These are phyloP conservation scores for Penicillium canariense DNA, from an alignment of 495 filamentous ascomycete genomes.

Conservation along the genomic window DNA sequence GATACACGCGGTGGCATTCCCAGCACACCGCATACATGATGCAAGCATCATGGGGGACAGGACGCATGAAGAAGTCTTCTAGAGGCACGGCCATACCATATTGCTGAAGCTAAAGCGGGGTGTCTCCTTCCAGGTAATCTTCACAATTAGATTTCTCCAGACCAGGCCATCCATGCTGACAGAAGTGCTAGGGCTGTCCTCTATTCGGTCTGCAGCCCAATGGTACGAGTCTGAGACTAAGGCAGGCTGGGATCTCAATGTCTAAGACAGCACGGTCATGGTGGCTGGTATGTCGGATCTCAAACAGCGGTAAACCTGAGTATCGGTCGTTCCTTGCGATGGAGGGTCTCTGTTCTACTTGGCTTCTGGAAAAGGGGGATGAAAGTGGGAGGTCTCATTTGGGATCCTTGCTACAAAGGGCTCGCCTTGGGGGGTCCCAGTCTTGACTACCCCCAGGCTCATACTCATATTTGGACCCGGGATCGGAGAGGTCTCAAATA, in stretches of 20 bases:
- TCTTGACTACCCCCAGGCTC: not conserved
- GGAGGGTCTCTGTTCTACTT: conserved; percentile 7
- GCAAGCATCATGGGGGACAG: too few species aligned
- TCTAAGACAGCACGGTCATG: conserved; percentile 21
- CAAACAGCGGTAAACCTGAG: conserved; percentile 26
- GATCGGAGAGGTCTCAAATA: not conserved
- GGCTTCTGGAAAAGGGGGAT: conserved; percentile 23
- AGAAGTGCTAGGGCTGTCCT: conserved; percentile 1
- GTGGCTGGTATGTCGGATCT: not conserved
- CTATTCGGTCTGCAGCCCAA: conserved; percentile 12
- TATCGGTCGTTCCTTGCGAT: conserved; percentile 8
- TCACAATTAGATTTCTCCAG: conserved; percentile 4
- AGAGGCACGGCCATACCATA: conserved; percentile 1
- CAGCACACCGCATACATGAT: conserved; percentile 14
- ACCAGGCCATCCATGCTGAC: not conserved
- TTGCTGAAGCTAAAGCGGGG: too few species aligned
- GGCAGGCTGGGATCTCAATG: conserved; percentile 19
- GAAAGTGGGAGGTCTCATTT: conserved; percentile 16
- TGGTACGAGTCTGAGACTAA: conserved; percentile 17
- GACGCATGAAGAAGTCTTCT: conserved; percentile 4
- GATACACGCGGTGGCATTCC: too few species aligned
- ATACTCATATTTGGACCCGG: not conserved
- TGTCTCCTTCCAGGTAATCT: not conserved
- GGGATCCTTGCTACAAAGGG: conserved; percentile 16
- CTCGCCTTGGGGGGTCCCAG: conserved; percentile 6